These are phyloP conservation scores for Sherardia arvensis DNA, from an alignment of 257 asterid genomes.

Conservation along the genomic window DNA sequence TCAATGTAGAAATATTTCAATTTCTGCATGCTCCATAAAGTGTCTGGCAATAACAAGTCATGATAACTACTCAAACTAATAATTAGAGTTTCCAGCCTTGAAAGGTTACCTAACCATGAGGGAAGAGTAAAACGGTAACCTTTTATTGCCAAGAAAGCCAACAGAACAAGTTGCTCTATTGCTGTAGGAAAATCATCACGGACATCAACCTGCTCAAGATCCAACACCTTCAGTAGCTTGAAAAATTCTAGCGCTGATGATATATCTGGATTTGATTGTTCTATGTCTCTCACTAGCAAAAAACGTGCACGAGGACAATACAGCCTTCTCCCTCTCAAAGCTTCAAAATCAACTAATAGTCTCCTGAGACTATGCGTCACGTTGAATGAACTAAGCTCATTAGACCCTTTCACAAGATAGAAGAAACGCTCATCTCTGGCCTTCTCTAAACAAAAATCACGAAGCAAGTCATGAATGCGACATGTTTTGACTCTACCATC, in stretches of 20 bases:
- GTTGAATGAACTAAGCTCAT: not conserved
- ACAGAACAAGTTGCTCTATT: slow-evolving; percentile 1
- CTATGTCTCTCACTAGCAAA: not conserved
- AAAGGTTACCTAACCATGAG: slow-evolving; percentile 1
- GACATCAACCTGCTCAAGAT: not conserved
- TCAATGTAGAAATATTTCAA: not conserved
- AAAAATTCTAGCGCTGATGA: not conserved
- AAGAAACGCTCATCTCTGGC: not conserved
- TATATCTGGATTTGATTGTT: too few relatives aligned
- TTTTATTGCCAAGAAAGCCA: not conserved
- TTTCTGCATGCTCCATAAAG: not conserved
- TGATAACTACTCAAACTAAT: too few relatives aligned
- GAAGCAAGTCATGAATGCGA: not conserved
- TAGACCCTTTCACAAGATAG: not conserved
- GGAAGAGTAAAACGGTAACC: not conserved
- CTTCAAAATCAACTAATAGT: not conserved
- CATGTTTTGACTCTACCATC: not conserved
- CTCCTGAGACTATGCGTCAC: not conserved
- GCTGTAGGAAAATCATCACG: not conserved
- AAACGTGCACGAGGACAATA: not conserved
- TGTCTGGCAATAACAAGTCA: not conserved
- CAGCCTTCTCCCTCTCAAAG: too few relatives aligned
- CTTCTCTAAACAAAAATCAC: not conserved
- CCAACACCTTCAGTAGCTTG: slow-evolving; percentile 1
- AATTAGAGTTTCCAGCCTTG: not conserved